These are phyloP conservation scores for Fragilaria radians DNA, from an alignment of 108 stramenopile species.

Conservation along the genomic window DNA sequence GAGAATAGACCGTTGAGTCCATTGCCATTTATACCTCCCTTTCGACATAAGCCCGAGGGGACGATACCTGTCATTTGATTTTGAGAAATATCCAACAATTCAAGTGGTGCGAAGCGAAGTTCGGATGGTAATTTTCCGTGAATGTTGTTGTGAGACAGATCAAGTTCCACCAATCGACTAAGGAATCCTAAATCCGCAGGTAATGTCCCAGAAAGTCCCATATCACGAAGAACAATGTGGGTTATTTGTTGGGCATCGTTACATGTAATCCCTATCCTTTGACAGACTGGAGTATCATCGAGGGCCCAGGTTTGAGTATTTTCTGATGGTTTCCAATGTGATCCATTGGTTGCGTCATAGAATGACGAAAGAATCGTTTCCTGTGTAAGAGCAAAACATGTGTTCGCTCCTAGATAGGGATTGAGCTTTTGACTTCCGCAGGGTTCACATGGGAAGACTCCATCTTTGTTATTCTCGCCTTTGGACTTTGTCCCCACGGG, in stretches of 20 bases:
- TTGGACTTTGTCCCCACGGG: constrained; percentile 22
- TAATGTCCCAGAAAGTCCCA: constrained; percentile 35
- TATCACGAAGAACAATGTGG: too few relatives aligned
- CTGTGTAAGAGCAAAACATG: constrained; percentile 4
- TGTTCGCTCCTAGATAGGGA: constrained; percentile 14
- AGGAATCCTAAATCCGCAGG: constrained; percentile 37
- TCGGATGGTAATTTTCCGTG: constrained; percentile 44
- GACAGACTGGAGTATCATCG: too few relatives aligned
- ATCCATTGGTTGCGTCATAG: constrained; percentile 5
- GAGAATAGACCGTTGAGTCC: constrained; percentile 23
- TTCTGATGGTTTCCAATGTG: neutral
- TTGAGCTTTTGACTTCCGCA: constrained; percentile 17
- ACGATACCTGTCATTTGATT: constrained; percentile 41
- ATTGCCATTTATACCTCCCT: constrained; percentile 47
- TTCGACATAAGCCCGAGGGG: constrained; percentile 41
- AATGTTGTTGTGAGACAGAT: constrained; percentile 44
- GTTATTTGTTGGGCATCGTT: too few relatives aligned
- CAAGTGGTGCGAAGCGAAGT: constrained; percentile 40
- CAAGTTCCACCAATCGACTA: constrained; percentile 30
- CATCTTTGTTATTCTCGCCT: constrained; percentile 12
- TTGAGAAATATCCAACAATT: constrained; percentile 34
- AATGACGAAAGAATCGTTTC: constrained; percentile 7
- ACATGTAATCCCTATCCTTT: too few relatives aligned
- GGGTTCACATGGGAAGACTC: constrained; percentile 30
- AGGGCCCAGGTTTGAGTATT: constrained; percentile 10